Conservation (phyloP, 805 yeast genomes). For the Candida cerambycidarum region DNA sequence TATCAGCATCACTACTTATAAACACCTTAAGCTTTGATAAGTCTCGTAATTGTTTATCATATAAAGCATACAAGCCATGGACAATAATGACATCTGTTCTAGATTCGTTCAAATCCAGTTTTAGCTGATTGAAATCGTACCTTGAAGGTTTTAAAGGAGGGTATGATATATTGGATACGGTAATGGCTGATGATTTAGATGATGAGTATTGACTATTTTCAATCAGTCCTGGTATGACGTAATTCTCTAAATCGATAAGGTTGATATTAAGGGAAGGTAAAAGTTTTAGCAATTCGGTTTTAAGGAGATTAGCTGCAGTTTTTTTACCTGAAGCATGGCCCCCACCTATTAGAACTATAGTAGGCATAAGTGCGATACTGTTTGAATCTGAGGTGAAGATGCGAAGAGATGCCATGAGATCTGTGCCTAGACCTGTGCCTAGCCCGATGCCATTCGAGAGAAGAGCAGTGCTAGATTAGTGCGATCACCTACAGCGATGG, state of each 20-base stretch:
- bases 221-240: conserved; percentile 24
- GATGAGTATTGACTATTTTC: conserved; percentile 20
- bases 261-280: conserved; percentile 22
- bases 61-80: conserved; percentile 80
- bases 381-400: not conserved
- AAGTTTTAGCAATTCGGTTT: conserved; percentile 23
- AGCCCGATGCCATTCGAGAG: too few species aligned
- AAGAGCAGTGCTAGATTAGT: too few species aligned
- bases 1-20: conserved; percentile 83
- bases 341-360: conserved; percentile 55
- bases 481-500: too few species aligned
- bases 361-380: conserved; percentile 8
- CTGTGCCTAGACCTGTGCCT: too few species aligned
- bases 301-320: conserved; percentile 38
- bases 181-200: conserved; percentile 27
- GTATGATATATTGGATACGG: conserved; percentile 21
- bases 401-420: not conserved
- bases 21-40: conserved; percentile 68
- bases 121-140: conserved; percentile 34
- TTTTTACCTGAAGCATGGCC: conserved; percentile 61
- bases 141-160: conserved; percentile 39
- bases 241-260: conserved; percentile 47
- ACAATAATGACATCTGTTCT: conserved; percentile 42
- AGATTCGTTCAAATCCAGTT: conserved; percentile 10
- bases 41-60: conserved; percentile 54